phyloP scores from a whole-genome alignment of 768 basidiomycete species.

The Antrodiella citrinella region DNA sequence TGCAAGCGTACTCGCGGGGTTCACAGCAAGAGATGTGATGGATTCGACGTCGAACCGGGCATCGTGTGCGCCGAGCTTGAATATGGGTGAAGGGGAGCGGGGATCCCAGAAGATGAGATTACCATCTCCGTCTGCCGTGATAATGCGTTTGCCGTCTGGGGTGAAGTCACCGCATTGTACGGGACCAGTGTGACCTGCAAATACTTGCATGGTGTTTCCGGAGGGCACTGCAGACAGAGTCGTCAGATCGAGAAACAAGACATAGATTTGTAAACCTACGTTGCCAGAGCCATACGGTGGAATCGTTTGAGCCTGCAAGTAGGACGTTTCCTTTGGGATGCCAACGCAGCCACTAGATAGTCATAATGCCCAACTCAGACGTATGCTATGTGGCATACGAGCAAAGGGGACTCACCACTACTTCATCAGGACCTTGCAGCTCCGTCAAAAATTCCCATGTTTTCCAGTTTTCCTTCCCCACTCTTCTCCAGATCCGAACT shows the following conservation, averaged over 20 bases:
- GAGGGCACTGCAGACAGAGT: constrained; percentile 64
- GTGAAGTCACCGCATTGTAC: constrained; percentile 88
- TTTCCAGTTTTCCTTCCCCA: constrained; percentile 63
- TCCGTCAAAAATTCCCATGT: constrained; percentile 94
- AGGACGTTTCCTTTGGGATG: constrained; percentile 90
- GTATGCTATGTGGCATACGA: not conserved
- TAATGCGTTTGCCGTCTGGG: constrained; percentile 85
- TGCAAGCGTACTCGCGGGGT: constrained; percentile 81
- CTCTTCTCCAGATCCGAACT: constrained; percentile 85
- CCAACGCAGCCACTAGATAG: constrained; percentile 80
- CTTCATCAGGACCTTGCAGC: constrained; percentile 91
- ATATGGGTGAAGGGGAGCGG: constrained; percentile 63
- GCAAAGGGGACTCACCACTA: constrained; percentile 55
- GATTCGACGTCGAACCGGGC: constrained; percentile 74
- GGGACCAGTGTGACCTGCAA: constrained; percentile 81
- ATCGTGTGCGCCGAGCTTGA: constrained; percentile 68
- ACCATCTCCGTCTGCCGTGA: constrained; percentile 81
- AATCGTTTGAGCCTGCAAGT: constrained; percentile 87
- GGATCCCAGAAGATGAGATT: constrained; percentile 90
- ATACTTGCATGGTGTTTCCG: constrained; percentile 93
- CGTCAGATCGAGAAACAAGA: not conserved
- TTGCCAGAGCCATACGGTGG: constrained; percentile 96
- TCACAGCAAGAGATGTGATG: constrained; percentile 81
- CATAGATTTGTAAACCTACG: constrained; percentile 40
- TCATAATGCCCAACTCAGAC: not conserved